Evolutionary conservation across 2,329 filamentous ascomycete species (phyloP), one percentile per base, ranked within the genome.

Genomic region (Ascochyta clinopodiicola): DNA sequence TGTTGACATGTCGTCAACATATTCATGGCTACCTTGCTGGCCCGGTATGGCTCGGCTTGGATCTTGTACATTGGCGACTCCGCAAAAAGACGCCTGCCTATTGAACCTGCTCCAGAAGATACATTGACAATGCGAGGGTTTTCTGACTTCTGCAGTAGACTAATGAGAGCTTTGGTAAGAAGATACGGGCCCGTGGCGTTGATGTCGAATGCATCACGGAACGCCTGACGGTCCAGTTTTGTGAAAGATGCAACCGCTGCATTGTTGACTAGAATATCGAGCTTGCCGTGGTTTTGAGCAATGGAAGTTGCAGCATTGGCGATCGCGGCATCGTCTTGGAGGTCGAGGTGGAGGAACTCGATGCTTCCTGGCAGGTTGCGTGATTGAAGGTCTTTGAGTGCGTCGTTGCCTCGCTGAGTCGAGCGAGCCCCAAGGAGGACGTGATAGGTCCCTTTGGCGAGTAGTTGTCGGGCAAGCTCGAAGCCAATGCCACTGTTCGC

Each of bases 401-500:
- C 69, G 2, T 67, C 64, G 19, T 71, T 59, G 46, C 71, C 69
- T 52, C 62, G 69, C 3, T 55, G 29, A 6, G 52, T 24, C 8
- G 61, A 65, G 19, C 69, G 68, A 6, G 65, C 59, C 9, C 62
- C 56, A 6, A 72, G 36, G 8, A 71, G 56, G 6, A 72, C 63
- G 40, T 71, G 64, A 57, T 78, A 77, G n/a, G 60, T 64, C 71
- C 66, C 68, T 34, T 73, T 62, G 3, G 75, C 61, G 8, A 79
- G 73, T 2, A 31, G 71, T 34, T 75, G 68, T 45, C 29, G 29
- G 6, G 76, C 77, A 9, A 79, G 73, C 51, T 81, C 80, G 55
- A 77, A 78, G 27, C 82, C 81, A 24, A 84, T 81, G 47, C 81
- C 81, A 48, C 75, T 76, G 60, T 80, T 83, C 1, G 29, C 29